Base-by-base conservation (phyloP, 2,329 filamentous ascomycete genomes). In the Paecilomyces dactylethromorphus region DNA sequence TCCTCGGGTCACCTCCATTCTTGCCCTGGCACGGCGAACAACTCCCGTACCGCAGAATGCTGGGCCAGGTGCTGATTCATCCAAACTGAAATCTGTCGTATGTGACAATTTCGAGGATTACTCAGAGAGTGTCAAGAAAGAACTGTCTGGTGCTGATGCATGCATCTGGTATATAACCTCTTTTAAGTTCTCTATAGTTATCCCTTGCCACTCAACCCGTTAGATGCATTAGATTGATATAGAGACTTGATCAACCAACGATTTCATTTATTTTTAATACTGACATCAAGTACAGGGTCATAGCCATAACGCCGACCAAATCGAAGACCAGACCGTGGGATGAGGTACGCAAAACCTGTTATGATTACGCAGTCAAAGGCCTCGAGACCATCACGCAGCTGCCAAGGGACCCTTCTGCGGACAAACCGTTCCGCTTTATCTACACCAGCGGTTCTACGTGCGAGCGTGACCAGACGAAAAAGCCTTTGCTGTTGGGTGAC, bases 361-460 rank as follows among this genome's bases (percentile, higher is more conserved):
- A 74, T 1, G 76, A 72, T 49, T 76, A 69, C 57, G 72, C 76
- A 0, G 53, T 74, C 2, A 62, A 57, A 1, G 73, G 69, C 0
- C 60, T 80, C 22, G 64, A 77, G n/a, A 70, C 72, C 0, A 71
- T 81, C 2, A 64, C 67, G 63, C 71, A 7, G 62, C 71, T 13
- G 65, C 39, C 39, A 45, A 45, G 39, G 18, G n/a, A 45, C 5
- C 8, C 3, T 8, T 45, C 39, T 6, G 73, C 74, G 22, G 11
- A 15, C 56, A 71, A 67, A 51, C 77, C 79, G 0, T 70, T 82
- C 33, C 75, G 76, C 1, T 83, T 82, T 59, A 55, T 82, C 2
- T 82, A 82, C 64, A 73, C 80, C 60, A 84, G 81, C 61, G 82
- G 81, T 2, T 63, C 69, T 1, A 69, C 66, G 0, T 72, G 74